Evolutionary conservation across 345 rosid genomes (phyloP), one percentile per base, ranked within the genome.

Genomic region (Gossypium rotundifolium): DNA sequence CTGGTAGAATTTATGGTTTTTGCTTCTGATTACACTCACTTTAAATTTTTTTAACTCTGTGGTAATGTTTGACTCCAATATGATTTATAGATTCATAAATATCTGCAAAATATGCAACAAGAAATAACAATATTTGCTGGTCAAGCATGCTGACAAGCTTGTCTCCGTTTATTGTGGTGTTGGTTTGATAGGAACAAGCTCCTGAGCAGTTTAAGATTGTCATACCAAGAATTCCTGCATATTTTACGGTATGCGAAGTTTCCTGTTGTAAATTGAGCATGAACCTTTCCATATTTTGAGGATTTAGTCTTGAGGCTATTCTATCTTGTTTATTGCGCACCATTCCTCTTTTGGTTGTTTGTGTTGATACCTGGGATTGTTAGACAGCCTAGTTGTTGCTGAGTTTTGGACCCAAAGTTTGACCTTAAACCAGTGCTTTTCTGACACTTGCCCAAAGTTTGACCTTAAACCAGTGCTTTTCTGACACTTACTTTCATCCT

Each of bases 161-260:
- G 18, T 69, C 60, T 51, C 45, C 29, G 2, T 67, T 77, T 33
- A 48, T 38, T 38, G 18, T 67, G 73, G 53, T 74, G 10, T 69
- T 72, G 53, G 25, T 65, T 53, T 79, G 68, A 60, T 79, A 95
- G 99, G 96, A 86, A 64, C 86, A 72, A 76, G 75, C 82, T 77
- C 94, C 98, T 52, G 88, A 91, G 81, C 99, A 93, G 64, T 95
- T 93, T 88, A 95, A 89, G 90, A 90, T 95, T 72, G 74, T 78
- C 66, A 91, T 95, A 81, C 91, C 89, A 25, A 90, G 84, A 84
- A 90, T 95, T 80, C 97, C 97, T 79, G 94, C 96, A 38, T 95
- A 95, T 86, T 95, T 95, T 79, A 95, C 99, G 83, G 99, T 95
- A 95, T 46, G 79, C 18, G 25, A 68, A 58, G 53, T 53, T 72